Conservation (phyloP, 2,329 filamentous ascomycete genomes). For the Onygenales sp. region DNA sequence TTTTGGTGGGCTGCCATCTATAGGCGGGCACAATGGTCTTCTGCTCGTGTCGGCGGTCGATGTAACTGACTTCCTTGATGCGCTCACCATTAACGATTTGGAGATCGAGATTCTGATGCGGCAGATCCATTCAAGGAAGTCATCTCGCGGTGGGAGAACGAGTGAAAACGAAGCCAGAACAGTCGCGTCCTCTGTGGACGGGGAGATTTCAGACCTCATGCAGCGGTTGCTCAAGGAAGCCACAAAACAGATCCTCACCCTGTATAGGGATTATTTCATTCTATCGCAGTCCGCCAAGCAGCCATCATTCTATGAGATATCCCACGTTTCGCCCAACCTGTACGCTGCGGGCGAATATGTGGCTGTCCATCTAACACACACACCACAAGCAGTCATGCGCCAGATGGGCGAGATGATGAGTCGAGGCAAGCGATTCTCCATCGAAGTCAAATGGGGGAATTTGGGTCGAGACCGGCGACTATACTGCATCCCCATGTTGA, state of each 20-base stretch:
- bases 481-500: slow-evolving; percentile 21
- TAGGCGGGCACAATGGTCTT: slow-evolving; percentile 13
- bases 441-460: slow-evolving; percentile 19
- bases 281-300: slow-evolving; percentile 16
- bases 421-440: slow-evolving; percentile 12
- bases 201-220: slow-evolving; percentile 2
- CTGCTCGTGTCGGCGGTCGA: slow-evolving; percentile 19
- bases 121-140: neutral
- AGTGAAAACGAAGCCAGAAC: neutral
- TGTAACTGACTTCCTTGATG: slow-evolving; percentile 19
- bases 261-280: slow-evolving; percentile 21
- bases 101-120: slow-evolving; percentile 2
- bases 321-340: slow-evolving; percentile 19
- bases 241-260: slow-evolving; percentile 13
- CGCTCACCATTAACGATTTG: slow-evolving; percentile 15
- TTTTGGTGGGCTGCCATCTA: slow-evolving; percentile 15
- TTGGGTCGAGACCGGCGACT: slow-evolving; percentile 15
- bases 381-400: slow-evolving; percentile 10
- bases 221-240: slow-evolving; percentile 14
- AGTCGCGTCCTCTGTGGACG: neutral
- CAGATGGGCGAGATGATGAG: slow-evolving; percentile 13
- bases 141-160: neutral
- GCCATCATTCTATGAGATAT: slow-evolving; percentile 19
- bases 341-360: slow-evolving; percentile 17
- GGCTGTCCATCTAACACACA: slow-evolving; percentile 19